Evolutionary conservation across 768 basidiomycete genomes (phyloP).

Genomic region (Lepiota brunneoincarnata): DNA sequence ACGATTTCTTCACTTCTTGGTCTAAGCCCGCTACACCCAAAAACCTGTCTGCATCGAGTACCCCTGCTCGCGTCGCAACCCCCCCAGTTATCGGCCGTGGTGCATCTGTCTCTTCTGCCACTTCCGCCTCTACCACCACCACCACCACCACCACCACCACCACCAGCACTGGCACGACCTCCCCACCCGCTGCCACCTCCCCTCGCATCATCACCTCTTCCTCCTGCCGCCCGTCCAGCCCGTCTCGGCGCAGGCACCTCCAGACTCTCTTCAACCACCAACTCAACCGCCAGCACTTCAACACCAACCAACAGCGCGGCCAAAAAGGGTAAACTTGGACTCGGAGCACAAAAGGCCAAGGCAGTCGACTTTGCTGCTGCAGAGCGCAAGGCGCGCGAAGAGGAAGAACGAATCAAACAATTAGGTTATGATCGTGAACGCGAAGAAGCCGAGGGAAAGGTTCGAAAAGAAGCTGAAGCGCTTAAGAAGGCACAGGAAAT

Average conservation of each 20-base stretch:
- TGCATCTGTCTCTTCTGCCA: constrained; percentile 31
- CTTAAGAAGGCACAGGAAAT: constrained; percentile 37
- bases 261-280: constrained; percentile 35
- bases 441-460: constrained; percentile 82
- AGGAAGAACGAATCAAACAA: constrained; percentile 89
- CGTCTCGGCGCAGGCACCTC: constrained; percentile 37
- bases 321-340: constrained; percentile 71
- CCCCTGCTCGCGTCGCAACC: constrained; percentile 41
- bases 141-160: constrained; percentile 37
- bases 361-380: constrained; percentile 94
- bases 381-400: constrained; percentile 85
- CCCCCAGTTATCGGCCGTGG: constrained; percentile 62
- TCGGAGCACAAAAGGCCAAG: constrained; percentile 87
- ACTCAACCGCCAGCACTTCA: constrained; percentile 30
- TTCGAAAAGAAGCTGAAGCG: constrained; percentile 58
- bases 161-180: constrained; percentile 32
- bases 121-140: constrained; percentile 30
- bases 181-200: constrained; percentile 26
- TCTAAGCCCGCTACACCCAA: constrained; percentile 76
- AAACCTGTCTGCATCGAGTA: constrained; percentile 43
- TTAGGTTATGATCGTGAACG: constrained; percentile 86
- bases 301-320: constrained; percentile 24
- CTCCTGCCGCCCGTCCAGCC: constrained; percentile 47
- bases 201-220: constrained; percentile 70
- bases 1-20: constrained; percentile 98